Base-by-base conservation (phyloP, 768 basidiomycete genomes). In the Leucosporidium scottii region DNA sequence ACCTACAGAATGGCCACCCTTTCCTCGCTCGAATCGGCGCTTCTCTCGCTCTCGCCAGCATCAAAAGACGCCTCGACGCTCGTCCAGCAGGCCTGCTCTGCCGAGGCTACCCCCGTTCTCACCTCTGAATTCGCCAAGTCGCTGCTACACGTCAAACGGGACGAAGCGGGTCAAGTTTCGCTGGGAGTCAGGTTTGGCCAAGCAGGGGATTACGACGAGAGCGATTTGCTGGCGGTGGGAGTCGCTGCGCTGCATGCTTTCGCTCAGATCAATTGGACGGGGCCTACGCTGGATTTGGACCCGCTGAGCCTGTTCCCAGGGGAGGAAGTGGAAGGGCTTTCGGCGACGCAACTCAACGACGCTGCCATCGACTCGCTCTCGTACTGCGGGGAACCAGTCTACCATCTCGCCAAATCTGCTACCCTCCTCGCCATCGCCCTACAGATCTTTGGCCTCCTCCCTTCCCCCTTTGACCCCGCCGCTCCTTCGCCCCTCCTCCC, bases 201-300 rank as follows among this genome's bases (percentile, higher is more conserved):
- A 17, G 30, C 48, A 17, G 10, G 18, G 5, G 30, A 15, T 15
- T 21, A 18, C 48, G 48, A 50, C 57, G 61, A 68, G 54, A 30
- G 27, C 20, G 71, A 73, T 60, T 3, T 73, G 13, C 80, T 98
- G 49, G 78, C 84, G 17, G 70, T 91, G 15, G 91, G 85, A 0
- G 82, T 94, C 15, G 86, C 91, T 9, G 87, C 87, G 69, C 81
- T 97, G 28, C 91, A 96, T 71, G 85, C 90, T 0, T 99, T 93
- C 80, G 82, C 93, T 7, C 96, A 99, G 77, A 83, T 82, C 34
- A 99, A 99, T 78, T 99, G 93, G 92, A 97, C 93, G 0, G 96
- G 96, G 8, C 96, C 96, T 3, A 83, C 89, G 74, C 83, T 96
- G 53, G 80, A 85, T 67, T 77, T 93, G 78, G 78, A 69, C 76